Percentiles rank a stretch among this genome's conserved stretches.
Evolutionary conservation across 257 asterid genomes (phyloP).

Genomic region (Phtheirospermum japonicum): DNA sequence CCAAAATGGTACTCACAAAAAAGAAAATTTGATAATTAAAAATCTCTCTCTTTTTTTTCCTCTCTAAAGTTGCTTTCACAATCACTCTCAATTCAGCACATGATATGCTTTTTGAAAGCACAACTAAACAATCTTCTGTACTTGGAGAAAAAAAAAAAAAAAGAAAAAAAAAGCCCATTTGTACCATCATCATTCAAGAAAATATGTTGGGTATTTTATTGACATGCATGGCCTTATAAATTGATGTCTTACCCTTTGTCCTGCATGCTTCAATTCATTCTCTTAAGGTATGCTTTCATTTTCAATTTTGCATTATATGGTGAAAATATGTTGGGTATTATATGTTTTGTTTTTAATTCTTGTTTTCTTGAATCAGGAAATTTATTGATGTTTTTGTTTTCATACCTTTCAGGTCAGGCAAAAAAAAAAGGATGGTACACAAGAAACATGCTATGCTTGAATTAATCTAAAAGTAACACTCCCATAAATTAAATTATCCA

Average conservation of each 20-base stretch:
- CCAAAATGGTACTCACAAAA: conserved; percentile 30
- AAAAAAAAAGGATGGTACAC: too few relatives aligned
- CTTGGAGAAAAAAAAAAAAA: conserved; percentile 25
- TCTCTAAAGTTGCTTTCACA: conserved; percentile 47
- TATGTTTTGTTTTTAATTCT: too few relatives aligned
- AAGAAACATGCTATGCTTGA: too few relatives aligned
- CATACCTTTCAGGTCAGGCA: too few relatives aligned
- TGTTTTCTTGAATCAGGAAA: not conserved
- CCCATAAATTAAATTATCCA: conserved; percentile 3
- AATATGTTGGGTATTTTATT: conserved; percentile 27
- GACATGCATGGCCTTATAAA: conserved; percentile 39
- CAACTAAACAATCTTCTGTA: conserved; percentile 31
- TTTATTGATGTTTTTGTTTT: not conserved
- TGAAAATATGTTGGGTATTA: too few relatives aligned
- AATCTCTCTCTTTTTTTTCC: conserved; percentile 9
- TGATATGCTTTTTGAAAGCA: conserved; percentile 51
- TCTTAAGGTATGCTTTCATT: conserved; percentile 12
- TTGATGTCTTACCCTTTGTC: conserved; percentile 25
- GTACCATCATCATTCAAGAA: conserved; percentile 39
- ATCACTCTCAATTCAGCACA: conserved; percentile 52
- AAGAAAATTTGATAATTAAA: conserved; percentile 41
- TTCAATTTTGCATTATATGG: not conserved
- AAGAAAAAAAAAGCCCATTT: conserved; percentile 26
- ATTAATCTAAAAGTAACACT: too few relatives aligned
- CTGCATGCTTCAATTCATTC: conserved; percentile 34